A percentile compares a stretch with the other conserved stretches of the same genome.
phyloP scores from a whole-genome alignment of 108 stramenopile genomes.

The Nannochloropsis gaditana region DNA sequence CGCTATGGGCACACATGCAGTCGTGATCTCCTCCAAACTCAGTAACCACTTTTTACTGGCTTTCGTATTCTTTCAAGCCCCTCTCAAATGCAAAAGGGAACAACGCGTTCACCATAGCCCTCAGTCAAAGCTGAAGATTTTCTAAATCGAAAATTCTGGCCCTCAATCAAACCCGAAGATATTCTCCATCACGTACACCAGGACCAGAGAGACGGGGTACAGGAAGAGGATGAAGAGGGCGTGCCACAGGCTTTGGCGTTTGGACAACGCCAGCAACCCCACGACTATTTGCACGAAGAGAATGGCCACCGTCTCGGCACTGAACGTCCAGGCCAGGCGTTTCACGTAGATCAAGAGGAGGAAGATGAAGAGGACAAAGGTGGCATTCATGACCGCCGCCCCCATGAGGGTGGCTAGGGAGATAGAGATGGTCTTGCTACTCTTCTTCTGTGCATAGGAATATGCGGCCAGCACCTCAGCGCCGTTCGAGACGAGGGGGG shows the following conservation, averaged over 20 bases:
- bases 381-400: constrained; percentile 97
- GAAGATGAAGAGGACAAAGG: constrained; percentile 88
- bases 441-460: constrained; percentile 88
- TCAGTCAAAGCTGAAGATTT: too few relatives aligned
- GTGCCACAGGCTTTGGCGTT: not conserved
- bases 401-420: constrained; percentile 66
- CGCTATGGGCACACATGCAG: too few relatives aligned
- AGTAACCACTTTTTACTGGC: too few relatives aligned
- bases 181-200: constrained; percentile 12
- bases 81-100: too few relatives aligned
- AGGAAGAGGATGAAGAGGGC: not conserved
- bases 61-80: too few relatives aligned
- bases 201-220: not conserved
- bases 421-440: constrained; percentile 82
- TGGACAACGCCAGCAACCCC: constrained; percentile 54
- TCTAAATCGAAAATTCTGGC: not conserved
- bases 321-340: constrained; percentile 87
- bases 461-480: constrained; percentile 84
- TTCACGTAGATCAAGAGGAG: constrained; percentile 83
- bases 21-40: too few relatives aligned
- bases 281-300: constrained; percentile 78
- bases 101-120: too few relatives aligned
- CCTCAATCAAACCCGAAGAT: not conserved
- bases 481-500: constrained; percentile 91
- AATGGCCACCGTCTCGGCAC: constrained; percentile 88